Base-by-base conservation (phyloP, 352 stramenopile species). In the Thalassiosira livingstoniorum region DNA sequence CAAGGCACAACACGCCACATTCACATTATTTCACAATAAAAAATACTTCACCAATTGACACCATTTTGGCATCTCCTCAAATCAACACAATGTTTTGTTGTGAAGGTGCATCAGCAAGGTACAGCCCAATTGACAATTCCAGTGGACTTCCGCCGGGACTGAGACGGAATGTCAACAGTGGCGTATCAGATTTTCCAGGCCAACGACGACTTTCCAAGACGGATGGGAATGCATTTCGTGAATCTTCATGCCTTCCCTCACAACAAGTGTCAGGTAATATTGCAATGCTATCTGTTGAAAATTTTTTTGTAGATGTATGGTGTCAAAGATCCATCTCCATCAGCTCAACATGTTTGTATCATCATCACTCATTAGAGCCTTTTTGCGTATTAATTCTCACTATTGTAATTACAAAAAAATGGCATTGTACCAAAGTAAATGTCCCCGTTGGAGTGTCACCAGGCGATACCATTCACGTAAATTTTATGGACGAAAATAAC, bases 381-480 rank as follows among this genome's bases (percentile, higher is more conserved):
- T 51, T 18, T 51, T 18, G 42, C 42, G n/a, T n/a, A n/a, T n/a
- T n/a, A n/a, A n/a, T n/a, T 51, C 10, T 51, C 18, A 18, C 42
- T 51, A 51, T 18, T 51, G 10, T 51, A 10, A 18, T 51, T 18
- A 18, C 42, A 18, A 18, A 51, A 51, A 18, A 51, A 18, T 51
- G 10, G 18, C 42, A 51, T n/a, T 18, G 42, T 18, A 51, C 42
- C 10, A 51, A 11, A 58, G 47, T 58, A n/a, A 58, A 11, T 23
- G 47, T 58, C 27, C 47, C 47, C 21, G 47, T 29, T 25, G 47
- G 47, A 23, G 11, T 58, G 4, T 58, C 27, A 25, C 47, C 47
- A 29, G 47, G 47, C 21, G 11, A 58, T 29, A 58, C 47, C 7
- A 58, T 58, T 29, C 47, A 58, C 47, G 47, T 58, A 10, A 58